Conservation (phyloP, 768 basidiomycete species). For the Suillus plorans region DNA sequence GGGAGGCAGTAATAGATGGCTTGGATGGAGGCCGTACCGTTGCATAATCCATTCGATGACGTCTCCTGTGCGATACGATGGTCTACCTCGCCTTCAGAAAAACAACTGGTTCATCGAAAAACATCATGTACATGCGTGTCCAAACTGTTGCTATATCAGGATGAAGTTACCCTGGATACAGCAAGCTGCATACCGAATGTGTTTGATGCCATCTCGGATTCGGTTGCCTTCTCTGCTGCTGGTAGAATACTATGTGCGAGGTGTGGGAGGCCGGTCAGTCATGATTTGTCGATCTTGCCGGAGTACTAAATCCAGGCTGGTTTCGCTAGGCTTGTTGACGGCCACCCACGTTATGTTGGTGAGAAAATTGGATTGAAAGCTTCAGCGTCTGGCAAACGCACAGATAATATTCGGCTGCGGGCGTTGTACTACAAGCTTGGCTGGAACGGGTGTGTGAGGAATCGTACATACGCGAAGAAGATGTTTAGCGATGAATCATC, state of each 20-base stretch:
- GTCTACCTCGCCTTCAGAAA: neutral
- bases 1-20: neutral
- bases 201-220: neutral
- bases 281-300: neutral
- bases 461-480: no score
- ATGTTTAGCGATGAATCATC: conserved; percentile 7
- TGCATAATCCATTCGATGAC: conserved; percentile 6
- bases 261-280: neutral
- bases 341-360: neutral
- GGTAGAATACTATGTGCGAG: neutral
- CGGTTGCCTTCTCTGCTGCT: no score
- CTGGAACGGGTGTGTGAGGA: no score
- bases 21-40: conserved; percentile 6
- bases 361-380: neutral
- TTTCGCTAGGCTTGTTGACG: neutral
- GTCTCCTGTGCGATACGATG: neutral
- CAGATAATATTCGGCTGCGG: no score
- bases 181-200: neutral
- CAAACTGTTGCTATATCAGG: neutral
- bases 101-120: neutral
- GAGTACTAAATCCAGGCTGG: neutral
- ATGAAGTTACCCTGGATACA: neutral
- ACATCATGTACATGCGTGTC: neutral
- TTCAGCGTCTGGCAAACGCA: neutral
- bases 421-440: no score